Evolutionary conservation across 1,284 basidiomycete genomes (phyloP).

Genomic region (Trichosporon sp.): DNA sequence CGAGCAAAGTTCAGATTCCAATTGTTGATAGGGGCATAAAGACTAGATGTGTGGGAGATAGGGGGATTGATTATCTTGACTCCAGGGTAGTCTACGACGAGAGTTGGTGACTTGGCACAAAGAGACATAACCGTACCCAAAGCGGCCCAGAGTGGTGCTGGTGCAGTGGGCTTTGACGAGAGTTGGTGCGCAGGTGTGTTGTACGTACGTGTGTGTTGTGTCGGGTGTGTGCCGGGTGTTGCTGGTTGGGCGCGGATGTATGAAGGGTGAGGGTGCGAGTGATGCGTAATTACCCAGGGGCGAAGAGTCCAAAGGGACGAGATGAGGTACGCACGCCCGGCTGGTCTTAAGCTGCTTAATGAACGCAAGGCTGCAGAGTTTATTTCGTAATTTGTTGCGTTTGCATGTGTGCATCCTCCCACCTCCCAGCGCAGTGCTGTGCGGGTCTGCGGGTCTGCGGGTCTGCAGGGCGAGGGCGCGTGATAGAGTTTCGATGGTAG

Average conservation of each 20-base stretch:
- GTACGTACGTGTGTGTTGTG: too few species aligned
- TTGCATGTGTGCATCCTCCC: too few species aligned
- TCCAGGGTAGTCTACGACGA: background rate
- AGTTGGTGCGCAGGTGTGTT: too few species aligned
- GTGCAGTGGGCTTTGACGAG: too few species aligned
- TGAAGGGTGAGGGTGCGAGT: background rate
- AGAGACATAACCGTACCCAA: background rate
- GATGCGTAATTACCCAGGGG: background rate
- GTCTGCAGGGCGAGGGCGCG: too few species aligned
- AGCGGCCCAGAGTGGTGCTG: background rate
- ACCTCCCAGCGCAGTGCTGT: too few species aligned
- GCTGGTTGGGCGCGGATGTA: background rate
- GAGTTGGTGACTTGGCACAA: too few species aligned
- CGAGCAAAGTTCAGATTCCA: background rate
- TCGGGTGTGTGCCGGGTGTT: too few species aligned
- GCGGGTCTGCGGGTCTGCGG: too few species aligned
- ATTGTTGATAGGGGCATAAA: background rate
- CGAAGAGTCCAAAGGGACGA: too few species aligned
- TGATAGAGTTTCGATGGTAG: background rate
- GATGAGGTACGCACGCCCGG: background rate
- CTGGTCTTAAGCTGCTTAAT: background rate
- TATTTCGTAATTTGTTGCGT: background rate
- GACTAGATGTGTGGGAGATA: background rate
- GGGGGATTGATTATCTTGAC: background rate
- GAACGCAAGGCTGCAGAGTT: background rate